Conservation (phyloP, 805 yeast species). For the Myxozyma geophila region DNA sequence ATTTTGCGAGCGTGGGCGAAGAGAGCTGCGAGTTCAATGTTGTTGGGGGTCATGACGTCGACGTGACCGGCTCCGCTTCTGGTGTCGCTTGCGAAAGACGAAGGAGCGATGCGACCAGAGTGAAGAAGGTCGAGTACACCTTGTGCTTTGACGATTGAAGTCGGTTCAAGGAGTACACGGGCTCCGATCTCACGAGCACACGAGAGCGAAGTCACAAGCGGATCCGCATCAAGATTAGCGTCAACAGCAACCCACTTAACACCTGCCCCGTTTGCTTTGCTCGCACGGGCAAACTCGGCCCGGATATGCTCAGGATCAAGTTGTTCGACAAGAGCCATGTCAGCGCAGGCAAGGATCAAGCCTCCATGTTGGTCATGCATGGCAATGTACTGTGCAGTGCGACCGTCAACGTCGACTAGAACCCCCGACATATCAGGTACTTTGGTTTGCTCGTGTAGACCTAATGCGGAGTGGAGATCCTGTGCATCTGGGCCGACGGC, state of each 20-base stretch:
- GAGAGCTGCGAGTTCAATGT: conserved; percentile 61
- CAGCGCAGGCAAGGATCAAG: conserved; percentile 77
- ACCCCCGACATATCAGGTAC: conserved; percentile 35
- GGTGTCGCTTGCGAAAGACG: not conserved
- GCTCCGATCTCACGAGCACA: conserved; percentile 42
- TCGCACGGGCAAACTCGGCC: conserved; percentile 47
- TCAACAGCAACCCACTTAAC: conserved; percentile 59
- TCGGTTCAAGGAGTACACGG: conserved; percentile 70
- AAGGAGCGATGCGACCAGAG: conserved; percentile 8
- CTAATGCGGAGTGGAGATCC: conserved; percentile 27
- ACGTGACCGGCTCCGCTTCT: conserved; percentile 14
- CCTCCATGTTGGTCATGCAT: conserved; percentile 66
- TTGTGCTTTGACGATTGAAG: conserved; percentile 67
- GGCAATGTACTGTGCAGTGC: conserved; percentile 76
- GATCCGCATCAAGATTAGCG: conserved; percentile 61
- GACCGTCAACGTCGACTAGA: conserved; percentile 36
- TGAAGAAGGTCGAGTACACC: conserved; percentile 37
- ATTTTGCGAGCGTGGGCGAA: conserved; percentile 54
- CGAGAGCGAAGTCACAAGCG: conserved; percentile 48
- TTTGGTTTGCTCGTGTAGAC: conserved; percentile 1
- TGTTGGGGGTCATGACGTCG: conserved; percentile 69
- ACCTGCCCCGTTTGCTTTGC: conserved; percentile 38
- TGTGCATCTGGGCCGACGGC: conserved; percentile 61
- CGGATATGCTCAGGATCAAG: conserved; percentile 52
- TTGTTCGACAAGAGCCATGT: conserved; percentile 69